Base-by-base conservation (phyloP, 352 stramenopile genomes). In the Phytophthora chlamydospora region DNA sequence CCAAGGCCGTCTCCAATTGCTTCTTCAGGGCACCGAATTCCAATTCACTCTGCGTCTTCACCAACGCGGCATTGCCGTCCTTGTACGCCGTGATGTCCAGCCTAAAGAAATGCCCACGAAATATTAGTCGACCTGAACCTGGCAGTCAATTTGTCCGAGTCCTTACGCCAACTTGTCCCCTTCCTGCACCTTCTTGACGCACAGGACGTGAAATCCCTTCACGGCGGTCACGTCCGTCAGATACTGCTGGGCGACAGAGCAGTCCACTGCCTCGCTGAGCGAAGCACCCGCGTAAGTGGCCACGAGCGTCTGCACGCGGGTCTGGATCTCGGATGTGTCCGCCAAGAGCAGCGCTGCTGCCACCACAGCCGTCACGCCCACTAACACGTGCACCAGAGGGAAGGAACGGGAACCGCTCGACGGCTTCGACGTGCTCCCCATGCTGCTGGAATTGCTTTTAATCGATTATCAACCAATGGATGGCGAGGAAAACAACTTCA, bases 191-290 rank as follows among this genome's bases (percentile, higher is more conserved):
- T 78, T 78, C 50, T 81, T 62, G 27, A 88, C 55, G 36, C 83
- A 92, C 13, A 90, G 66, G 29, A 90, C 77, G 47, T 92, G 81
- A 55, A 90, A 90, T 13, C 83, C 83, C 51, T 85, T 85, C 55
- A 92, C 74, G 0, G 80, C 67, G 38, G 75, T 71, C 12, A 73
- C 73, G 27, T 85, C 71, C 7, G 83, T 92, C 44, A 92, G 49
- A 38, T 73, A 85, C 59, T 78, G 51, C 2, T 76, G 56, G 6
- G 78, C 75, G 2, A 54, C 32, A 0, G 7, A 13, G 51, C 80
- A 88, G 54, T 85, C 58, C 13, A 89, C 65, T 16, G 43, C 44
- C 16, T 49, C 43, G 35, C 11, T 56, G 9, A 62, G 17, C 16
- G 31, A 41, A 34, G 57, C 35, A 19, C 49, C 49, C 10, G 14